Conservation (phyloP, 2,329 filamentous ascomycete species). For the Exophiala mesophila region DNA sequence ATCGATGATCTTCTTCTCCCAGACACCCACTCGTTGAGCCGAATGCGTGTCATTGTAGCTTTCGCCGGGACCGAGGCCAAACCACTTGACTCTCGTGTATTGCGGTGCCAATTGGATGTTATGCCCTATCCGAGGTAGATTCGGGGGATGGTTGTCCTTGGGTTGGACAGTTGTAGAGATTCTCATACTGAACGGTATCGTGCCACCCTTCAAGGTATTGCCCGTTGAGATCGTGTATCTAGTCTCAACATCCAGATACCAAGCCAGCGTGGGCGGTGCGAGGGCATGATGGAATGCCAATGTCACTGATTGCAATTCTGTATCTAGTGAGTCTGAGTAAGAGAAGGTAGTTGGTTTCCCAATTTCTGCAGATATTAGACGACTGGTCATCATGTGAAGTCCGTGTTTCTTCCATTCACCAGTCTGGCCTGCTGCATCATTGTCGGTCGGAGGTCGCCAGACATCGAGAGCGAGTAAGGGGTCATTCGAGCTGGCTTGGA, state of each 20-base stretch:
- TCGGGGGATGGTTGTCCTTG: slow-evolving; percentile 7
- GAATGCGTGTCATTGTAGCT: slow-evolving; percentile 63
- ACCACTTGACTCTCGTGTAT: slow-evolving; percentile 53
- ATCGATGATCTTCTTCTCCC: slow-evolving; percentile 38
- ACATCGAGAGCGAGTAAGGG: slow-evolving; percentile 24
- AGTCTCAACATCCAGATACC: slow-evolving; percentile 47
- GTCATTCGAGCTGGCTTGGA: slow-evolving; percentile 2
- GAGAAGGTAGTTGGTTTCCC: background rate
- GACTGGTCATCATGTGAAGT: slow-evolving; percentile 22
- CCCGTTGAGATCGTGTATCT: slow-evolving; percentile 14
- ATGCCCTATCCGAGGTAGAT: slow-evolving; percentile 58
- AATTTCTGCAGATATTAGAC: slow-evolving; percentile 14
- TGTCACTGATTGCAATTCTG: slow-evolving; percentile 27
- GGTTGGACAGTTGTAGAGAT: slow-evolving; percentile 5
- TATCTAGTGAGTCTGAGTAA: background rate
- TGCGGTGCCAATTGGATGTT: slow-evolving; percentile 48
- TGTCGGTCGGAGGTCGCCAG: slow-evolving; percentile 33
- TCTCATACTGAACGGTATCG: background rate
- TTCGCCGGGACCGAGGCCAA: slow-evolving; percentile 61
- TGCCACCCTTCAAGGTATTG: background rate
- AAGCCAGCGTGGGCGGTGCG: slow-evolving; percentile 57
- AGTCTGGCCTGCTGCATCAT: slow-evolving; percentile 29
- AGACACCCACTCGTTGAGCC: slow-evolving; percentile 52
- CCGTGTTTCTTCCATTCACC: slow-evolving; percentile 29
- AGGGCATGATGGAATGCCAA: slow-evolving; percentile 45